Evolutionary conservation across 73 alveolate species (phyloP).

Genomic region (Blepharisma stoltei): DNA sequence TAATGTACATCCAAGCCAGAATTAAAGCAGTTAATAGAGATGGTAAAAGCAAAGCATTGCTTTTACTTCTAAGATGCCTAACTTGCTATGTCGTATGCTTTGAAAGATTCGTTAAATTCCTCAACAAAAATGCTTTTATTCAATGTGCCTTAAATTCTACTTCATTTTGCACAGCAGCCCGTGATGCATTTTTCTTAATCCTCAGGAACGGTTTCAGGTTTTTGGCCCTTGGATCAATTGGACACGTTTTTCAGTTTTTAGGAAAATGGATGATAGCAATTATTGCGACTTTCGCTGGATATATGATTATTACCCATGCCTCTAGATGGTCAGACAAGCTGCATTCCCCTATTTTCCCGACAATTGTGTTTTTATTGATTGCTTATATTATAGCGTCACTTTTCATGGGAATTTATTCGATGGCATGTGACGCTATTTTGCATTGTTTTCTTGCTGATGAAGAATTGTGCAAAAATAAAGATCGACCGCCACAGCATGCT

Average conservation of each 20-base stretch:
- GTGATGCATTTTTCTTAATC: constrained; percentile 86
- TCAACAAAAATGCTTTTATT: constrained; percentile 94
- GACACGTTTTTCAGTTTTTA: constrained; percentile 74
- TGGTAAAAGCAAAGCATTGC: constrained; percentile 60
- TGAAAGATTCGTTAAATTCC: constrained; percentile 79
- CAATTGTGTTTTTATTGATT: constrained; percentile 64
- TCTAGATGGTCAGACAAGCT: constrained; percentile 69
- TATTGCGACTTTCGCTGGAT: constrained; percentile 74
- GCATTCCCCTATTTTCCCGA: constrained; percentile 83
- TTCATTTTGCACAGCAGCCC: constrained; percentile 88
- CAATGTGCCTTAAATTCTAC: constrained; percentile 84
- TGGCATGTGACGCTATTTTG: constrained; percentile 90
- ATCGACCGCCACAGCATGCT: constrained; percentile 61
- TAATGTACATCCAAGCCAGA: constrained; percentile 45
- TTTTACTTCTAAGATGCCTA: constrained; percentile 70
- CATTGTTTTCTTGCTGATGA: constrained; percentile 87
- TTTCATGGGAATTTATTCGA: constrained; percentile 82
- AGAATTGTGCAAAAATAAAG: constrained; percentile 71
- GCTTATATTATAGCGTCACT: constrained; percentile 79
- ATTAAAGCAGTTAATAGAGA: constrained; percentile 48
- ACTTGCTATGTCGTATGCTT: constrained; percentile 84
- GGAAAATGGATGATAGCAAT: constrained; percentile 82
- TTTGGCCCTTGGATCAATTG: constrained; percentile 73
- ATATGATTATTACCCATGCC: constrained; percentile 69
- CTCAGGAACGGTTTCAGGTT: constrained; percentile 86